Evolutionary conservation across 2,329 filamentous ascomycete species (phyloP), one percentile per base, ranked within the genome.

Genomic region (Aspergillus pseudoviridinutans): DNA sequence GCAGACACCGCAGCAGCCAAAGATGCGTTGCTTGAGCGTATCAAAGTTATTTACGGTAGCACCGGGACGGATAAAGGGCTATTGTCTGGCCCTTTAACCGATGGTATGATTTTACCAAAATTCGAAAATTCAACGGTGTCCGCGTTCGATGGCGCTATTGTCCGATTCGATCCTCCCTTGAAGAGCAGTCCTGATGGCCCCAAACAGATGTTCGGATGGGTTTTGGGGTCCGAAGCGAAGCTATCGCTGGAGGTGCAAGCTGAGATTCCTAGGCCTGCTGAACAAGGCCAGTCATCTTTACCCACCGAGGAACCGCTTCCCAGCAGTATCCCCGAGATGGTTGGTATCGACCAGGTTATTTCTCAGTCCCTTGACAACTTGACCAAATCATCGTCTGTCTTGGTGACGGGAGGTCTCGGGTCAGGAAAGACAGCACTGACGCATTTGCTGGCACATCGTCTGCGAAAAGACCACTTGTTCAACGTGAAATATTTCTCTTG

Each of bases 401-500:
- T 99, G 25, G 75, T 99, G 47, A 95, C 92, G 0, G 94, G 94
- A 42, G 91, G 90, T 0, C 84, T 96, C 63, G 94, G 94, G 0
- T 88, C 92, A 24, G 94, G 94, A 27, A 99, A 99, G 76, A 92
- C 91, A 2, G 87, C 87, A 0, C 83, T 97, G 28, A 85, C 90
- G 3, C 89, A 90, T 60, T 80, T 91, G 27, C 76, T 97, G 28
- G 91, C 89, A 1, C 86, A 90, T 68, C 83, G 82, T 44, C 78
- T 99, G 54, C 85, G 89, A 25, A 82, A 82, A 54, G 86, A 91
- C 49, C 83, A 85, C 53, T 79, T 97, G 0, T 96, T 90, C 70
- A 88, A 95, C 70, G 88, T 89, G 1, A 86, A 88, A 4, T 96
- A 96, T 74, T 92, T 96, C 63, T 84, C 91, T 0, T 97, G 93